These are phyloP conservation scores for Dryas drummondii DNA, from an alignment of 306 rosid species.

Conservation along the genomic window DNA sequence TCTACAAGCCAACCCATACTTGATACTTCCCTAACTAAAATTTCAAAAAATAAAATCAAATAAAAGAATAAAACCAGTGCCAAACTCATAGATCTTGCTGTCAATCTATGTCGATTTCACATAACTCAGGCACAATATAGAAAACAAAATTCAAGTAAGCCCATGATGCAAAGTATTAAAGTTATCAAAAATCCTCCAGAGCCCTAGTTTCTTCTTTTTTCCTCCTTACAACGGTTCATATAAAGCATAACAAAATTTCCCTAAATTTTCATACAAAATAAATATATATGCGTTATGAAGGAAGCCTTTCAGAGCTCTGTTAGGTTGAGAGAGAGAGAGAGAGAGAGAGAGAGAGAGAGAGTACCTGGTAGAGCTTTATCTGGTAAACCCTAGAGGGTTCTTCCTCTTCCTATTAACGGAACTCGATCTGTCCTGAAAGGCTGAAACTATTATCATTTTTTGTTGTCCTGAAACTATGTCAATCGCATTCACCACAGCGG, in stretches of 20 bases:
- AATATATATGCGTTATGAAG: neutral
- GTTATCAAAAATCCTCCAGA: too few relatives aligned
- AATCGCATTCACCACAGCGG: neutral
- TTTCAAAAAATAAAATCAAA: neutral
- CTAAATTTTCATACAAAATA: neutral
- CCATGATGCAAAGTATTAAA: too few relatives aligned
- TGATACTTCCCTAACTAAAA: neutral
- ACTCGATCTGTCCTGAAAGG: too few relatives aligned
- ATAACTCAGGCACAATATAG: too few relatives aligned
- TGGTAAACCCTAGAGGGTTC: conserved; percentile 21
- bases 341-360: neutral
- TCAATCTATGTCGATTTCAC: neutral
- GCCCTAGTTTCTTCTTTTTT: neutral
- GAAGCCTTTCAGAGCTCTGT: too few relatives aligned
- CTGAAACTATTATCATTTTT: too few relatives aligned
- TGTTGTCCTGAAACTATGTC: neutral
- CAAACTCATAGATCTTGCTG: neutral
- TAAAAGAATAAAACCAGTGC: neutral
- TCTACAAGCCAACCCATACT: neutral
- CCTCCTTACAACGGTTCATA: neutral
- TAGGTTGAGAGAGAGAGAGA: neutral
- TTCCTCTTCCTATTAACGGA: neutral
- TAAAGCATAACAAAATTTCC: neutral
- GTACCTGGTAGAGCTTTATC: conserved; percentile 6
- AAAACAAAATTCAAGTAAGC: too few relatives aligned